Evolutionary conservation across 495 filamentous ascomycete genomes (phyloP), one percentile per base, ranked within the genome.

Genomic region (Zalerion maritima): DNA sequence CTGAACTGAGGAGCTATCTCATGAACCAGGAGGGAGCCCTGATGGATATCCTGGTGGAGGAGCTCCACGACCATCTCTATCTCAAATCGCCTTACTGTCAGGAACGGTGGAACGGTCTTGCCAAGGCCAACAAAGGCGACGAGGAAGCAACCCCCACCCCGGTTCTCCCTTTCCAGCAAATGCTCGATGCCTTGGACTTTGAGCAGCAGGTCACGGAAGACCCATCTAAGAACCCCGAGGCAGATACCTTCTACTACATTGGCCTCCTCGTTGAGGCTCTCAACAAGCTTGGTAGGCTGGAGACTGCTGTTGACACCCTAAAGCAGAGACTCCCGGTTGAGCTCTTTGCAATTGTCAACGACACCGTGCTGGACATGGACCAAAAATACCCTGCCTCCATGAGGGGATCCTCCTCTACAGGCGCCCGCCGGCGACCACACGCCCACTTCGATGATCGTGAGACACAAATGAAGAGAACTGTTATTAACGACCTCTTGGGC

Each of bases 61-160:
- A 99, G 50, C 59, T 99, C 24, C 91, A 96, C 46, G 92, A 87
- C 44, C 89, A 99, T 56, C 64, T 99, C 3, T 99, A 96, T 43
- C 67, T 99, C 8, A 96, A 94, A 42, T 93, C 85, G 7, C 86
- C 84, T 1, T 96, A 96, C 43, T 94, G 85, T 51, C 81, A 91
- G 36, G 81, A 91, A 50, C 61, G 89, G 27, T 99, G 89, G 89
- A 92, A 89, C 45, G 63, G 68, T 25, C 61, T 81, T 36, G 53
- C 65, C 28, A 68, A 67, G 38, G 53, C 51, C 15, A 52, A 46
- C 18, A 55, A 56, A 20, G 60, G 60, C 16, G 71, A 75, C 18
- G 38, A 52, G 8, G 47, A 49, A 11, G 18, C 42, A 14, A 48
- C 9, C 41, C 48, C 14, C 14, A 17, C 32, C 12, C n/a, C n/a